Base-by-base conservation (phyloP, 441 rosid species). In the Gossypium schwendimanii region DNA sequence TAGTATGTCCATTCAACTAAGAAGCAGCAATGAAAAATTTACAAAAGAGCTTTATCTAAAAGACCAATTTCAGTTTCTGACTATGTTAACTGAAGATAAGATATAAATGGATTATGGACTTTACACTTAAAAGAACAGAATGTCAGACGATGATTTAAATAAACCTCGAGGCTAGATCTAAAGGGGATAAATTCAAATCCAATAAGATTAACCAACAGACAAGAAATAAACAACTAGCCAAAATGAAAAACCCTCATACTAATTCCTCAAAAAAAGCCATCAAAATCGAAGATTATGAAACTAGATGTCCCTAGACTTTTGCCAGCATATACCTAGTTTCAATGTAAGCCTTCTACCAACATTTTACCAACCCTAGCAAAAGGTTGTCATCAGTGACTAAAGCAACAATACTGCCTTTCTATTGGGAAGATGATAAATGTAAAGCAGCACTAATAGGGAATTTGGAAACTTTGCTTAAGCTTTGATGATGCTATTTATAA, bases 401-500 rank as follows among this genome's bases (percentile, higher is more conserved):
- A 69, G 17, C 62, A 45, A 61, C 28, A 61, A 41, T 60, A 14
- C 53, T 64, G 45, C 17, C 63, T 60, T 67, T 21, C 9, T 26
- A 72, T 33, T 23, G 12, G 8, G 53, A 41, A 41, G 74, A 68
- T 23, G 63, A 47, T 72, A 45, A 18, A 50, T 36, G 18, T 44
- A 68, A 54, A 63, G 75, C 73, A 68, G 67, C 23, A 70, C 6
- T n/a, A 65, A 57, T 47, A 44, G 63, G 59, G 66, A 21, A 58
- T 31, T 57, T 54, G 45, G 58, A 53, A 65, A 67, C 28, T 24
- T 58, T 71, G 12, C 52, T 62, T 78, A 8, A 62, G 69, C 14
- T 23, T 14, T 31, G 54, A 77, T 39, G 58, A 69, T 54, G 74
- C 75, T 73, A 44, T 67, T 58, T 26, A 62, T 8, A 20, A 36